Evolutionary conservation across 2,329 filamentous ascomycete genomes (phyloP).

Genomic region (Aspergillus ochraceoroseus): DNA sequence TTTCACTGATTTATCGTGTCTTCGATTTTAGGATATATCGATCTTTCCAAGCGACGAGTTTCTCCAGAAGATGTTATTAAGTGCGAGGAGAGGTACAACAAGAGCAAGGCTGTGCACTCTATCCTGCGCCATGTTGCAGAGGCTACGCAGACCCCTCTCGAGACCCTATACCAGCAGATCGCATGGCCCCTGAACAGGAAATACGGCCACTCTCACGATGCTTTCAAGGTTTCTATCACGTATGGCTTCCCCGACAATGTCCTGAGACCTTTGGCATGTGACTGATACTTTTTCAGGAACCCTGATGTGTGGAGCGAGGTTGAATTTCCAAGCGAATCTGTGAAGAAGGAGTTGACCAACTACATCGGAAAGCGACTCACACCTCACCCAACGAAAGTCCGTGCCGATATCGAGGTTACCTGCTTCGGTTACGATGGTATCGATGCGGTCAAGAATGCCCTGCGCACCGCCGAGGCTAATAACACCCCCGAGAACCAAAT

Average conservation of each 20-base stretch:
- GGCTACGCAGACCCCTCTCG: slow-evolving; percentile 91
- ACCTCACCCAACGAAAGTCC: slow-evolving; percentile 97
- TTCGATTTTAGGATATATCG: slow-evolving; percentile 69
- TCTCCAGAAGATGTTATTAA: slow-evolving; percentile 96
- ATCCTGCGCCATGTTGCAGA: slow-evolving; percentile 99
- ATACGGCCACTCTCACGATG: slow-evolving; percentile 93
- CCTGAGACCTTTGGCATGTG: background rate
- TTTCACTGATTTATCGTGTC: slow-evolving; percentile 20
- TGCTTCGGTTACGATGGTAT: slow-evolving; percentile 97
- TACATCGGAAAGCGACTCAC: slow-evolving; percentile 98
- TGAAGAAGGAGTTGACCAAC: slow-evolving; percentile 81
- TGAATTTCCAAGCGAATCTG: slow-evolving; percentile 76
- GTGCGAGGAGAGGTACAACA: slow-evolving; percentile 99
- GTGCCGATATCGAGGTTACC: slow-evolving; percentile 93
- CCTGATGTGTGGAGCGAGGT: slow-evolving; percentile 94
- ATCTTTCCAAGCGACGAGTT: slow-evolving; percentile 96
- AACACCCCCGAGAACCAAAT: slow-evolving; percentile 92
- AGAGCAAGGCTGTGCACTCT: slow-evolving; percentile 98
- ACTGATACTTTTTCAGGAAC: slow-evolving; percentile 56
- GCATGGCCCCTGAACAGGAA: slow-evolving; percentile 97
- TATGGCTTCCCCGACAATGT: slow-evolving; percentile 43
- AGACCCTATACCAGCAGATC: slow-evolving; percentile 88
- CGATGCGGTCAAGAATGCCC: slow-evolving; percentile 90
- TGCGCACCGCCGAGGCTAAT: slow-evolving; percentile 83
- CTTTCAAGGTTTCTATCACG: slow-evolving; percentile 99